A percentile compares a stretch with the other conserved stretches of the same genome.
Conservation (phyloP, 2,329 filamentous ascomycete species). For the Fusarium keratoplasticum region DNA sequence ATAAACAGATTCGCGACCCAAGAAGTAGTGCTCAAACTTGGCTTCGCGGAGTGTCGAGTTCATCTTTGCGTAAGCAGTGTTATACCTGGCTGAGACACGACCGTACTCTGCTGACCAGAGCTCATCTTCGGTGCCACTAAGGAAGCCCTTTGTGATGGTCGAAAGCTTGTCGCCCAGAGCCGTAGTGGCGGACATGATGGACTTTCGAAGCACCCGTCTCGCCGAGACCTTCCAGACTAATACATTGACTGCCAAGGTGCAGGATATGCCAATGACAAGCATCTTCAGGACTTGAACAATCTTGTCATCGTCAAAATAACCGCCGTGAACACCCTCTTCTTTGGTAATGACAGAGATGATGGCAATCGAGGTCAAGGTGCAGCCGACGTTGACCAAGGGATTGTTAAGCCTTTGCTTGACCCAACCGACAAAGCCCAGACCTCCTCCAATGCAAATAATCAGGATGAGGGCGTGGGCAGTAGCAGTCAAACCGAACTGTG, state of each 20-base stretch:
- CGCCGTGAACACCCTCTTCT: conserved; percentile 86
- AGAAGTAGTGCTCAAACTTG: conserved; percentile 87
- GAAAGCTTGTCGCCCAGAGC: conserved; percentile 85
- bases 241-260: conserved; percentile 80
- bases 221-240: conserved; percentile 84
- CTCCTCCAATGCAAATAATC: conserved; percentile 85
- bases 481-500: conserved; percentile 71
- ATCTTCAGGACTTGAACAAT: conserved; percentile 86
- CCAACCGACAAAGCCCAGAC: conserved; percentile 89
- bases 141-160: conserved; percentile 83
- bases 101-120: conserved; percentile 75
- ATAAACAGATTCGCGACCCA: conserved; percentile 84
- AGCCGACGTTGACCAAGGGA: conserved; percentile 85
- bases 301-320: conserved; percentile 84
- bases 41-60: conserved; percentile 85
- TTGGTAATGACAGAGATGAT: conserved; percentile 93
- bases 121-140: conserved; percentile 85
- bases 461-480: conserved; percentile 84
- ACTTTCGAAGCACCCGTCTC: conserved; percentile 76
- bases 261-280: conserved; percentile 80
- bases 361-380: conserved; percentile 86
- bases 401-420: conserved; percentile 83
- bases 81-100: conserved; percentile 72
- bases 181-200: conserved; percentile 77
- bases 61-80: conserved; percentile 75